Evolutionary conservation across 1,284 basidiomycete species (phyloP).

Genomic region (Cryptococcus maquisensis): DNA sequence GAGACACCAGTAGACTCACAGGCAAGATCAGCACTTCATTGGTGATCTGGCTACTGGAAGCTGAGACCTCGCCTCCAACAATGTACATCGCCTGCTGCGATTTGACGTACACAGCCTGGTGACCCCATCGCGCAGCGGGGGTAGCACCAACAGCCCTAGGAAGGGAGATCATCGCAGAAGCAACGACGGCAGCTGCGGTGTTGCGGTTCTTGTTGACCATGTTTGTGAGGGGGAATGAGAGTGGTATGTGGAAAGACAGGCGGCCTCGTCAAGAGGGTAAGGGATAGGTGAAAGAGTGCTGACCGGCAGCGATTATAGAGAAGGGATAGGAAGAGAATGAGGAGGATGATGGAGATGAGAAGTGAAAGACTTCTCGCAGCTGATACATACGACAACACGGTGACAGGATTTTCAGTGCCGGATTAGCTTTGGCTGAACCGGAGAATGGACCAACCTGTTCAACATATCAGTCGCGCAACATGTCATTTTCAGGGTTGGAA

Average conservation of each 20-base stretch:
- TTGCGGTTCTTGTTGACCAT: background rate
- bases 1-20: slow-evolving; percentile 18
- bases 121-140: slow-evolving; percentile 46
- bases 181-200: background rate
- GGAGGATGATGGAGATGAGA: too few relatives aligned
- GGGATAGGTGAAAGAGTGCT: slow-evolving; percentile 10
- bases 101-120: slow-evolving; percentile 44
- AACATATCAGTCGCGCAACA: too few relatives aligned
- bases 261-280: slow-evolving; percentile 31
- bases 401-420: background rate
- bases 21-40: slow-evolving; percentile 46
- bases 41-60: slow-evolving; percentile 35
- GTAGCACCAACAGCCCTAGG: slow-evolving; percentile 22
- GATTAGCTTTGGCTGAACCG: background rate
- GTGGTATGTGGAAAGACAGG: background rate
- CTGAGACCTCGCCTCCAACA: slow-evolving; percentile 42
- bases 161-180: slow-evolving; percentile 10
- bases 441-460: too few relatives aligned
- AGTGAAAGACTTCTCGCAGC: too few relatives aligned
- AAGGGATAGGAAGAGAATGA: slow-evolving; percentile 9
- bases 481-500: too few relatives aligned
- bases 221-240: background rate
- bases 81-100: slow-evolving; percentile 43
- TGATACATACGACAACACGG: background rate
- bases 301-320: slow-evolving; percentile 31